Percentiles rank a stretch among this genome's conserved stretches.
phyloP scores from a whole-genome alignment of 306 rosid species.

The Trichosanthes truncata region DNA sequence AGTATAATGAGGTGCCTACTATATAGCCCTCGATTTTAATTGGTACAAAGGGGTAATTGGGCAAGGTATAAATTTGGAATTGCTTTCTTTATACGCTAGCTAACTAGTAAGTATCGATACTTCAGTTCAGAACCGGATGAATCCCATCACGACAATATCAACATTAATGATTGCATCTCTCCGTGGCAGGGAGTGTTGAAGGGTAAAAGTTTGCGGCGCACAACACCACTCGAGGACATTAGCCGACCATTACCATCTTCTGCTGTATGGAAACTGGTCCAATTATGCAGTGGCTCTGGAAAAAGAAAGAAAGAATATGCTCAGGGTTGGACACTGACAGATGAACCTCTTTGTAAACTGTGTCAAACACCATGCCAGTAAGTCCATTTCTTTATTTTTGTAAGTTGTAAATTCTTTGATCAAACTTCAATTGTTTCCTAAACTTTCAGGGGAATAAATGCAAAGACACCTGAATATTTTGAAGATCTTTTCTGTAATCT shows the following conservation, averaged over 20 bases:
- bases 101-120: neutral
- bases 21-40: neutral
- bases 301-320: slow-evolving; percentile 81
- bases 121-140: neutral
- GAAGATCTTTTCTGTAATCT: slow-evolving; percentile 95
- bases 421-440: slow-evolving; percentile 17
- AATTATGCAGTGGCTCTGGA: slow-evolving; percentile 46
- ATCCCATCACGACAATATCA: neutral
- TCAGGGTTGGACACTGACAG: slow-evolving; percentile 67
- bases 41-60: neutral
- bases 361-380: slow-evolving; percentile 84
- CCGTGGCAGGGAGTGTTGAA: slow-evolving; percentile 63
- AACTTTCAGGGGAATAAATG: slow-evolving; percentile 63
- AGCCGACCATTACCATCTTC: slow-evolving; percentile 71
- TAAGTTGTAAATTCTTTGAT: slow-evolving; percentile 8
- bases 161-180: neutral
- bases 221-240: slow-evolving; percentile 67
- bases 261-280: slow-evolving; percentile 72
- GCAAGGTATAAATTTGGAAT: neutral
- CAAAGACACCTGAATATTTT: slow-evolving; percentile 69
- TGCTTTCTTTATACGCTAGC: neutral
- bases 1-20: neutral
- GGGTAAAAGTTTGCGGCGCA: slow-evolving; percentile 76
- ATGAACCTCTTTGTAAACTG: slow-evolving; percentile 89
- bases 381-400: slow-evolving; percentile 17